Evolutionary conservation across 1,284 basidiomycete genomes (phyloP).

Genomic region (Testicularia cyperi): DNA sequence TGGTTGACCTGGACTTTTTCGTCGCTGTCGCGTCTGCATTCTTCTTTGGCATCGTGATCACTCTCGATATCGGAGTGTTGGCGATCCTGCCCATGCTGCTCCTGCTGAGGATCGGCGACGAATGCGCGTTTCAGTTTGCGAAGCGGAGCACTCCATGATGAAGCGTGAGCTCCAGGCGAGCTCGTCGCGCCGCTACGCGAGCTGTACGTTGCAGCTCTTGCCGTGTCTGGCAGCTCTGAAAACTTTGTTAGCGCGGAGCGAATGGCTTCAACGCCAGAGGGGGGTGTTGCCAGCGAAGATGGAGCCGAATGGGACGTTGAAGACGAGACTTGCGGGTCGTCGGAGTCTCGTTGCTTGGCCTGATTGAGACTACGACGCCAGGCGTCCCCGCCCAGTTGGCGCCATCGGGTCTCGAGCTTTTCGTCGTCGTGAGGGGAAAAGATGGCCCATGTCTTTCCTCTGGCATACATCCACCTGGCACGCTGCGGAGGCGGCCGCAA

Average conservation of each 20-base stretch:
- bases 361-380: slow-evolving; percentile 2
- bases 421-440: slow-evolving; percentile 47
- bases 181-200: too few relatives aligned
- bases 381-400: slow-evolving; percentile 22
- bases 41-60: slow-evolving; percentile 3
- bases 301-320: background rate
- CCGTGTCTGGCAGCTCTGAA: background rate
- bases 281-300: slow-evolving; percentile 12
- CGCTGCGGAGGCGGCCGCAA: slow-evolving; percentile 17
- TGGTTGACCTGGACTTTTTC: slow-evolving; percentile 38
- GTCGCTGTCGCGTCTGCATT: background rate
- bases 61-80: too few relatives aligned
- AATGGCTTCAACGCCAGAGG: slow-evolving; percentile 38
- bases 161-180: too few relatives aligned
- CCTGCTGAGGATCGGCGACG: too few relatives aligned
- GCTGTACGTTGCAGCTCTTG: too few relatives aligned
- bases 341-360: slow-evolving; percentile 1
- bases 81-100: too few relatives aligned
- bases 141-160: too few relatives aligned
- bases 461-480: slow-evolving; percentile 55
- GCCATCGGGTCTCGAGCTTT: slow-evolving; percentile 43
- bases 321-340: too few relatives aligned
- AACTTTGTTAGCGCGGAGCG: slow-evolving; percentile 14
- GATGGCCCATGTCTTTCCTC: slow-evolving; percentile 46
- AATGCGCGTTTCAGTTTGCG: too few relatives aligned